These are phyloP conservation scores for Calophaca sinica DNA, from an alignment of 306 rosid genomes.

Conservation along the genomic window DNA sequence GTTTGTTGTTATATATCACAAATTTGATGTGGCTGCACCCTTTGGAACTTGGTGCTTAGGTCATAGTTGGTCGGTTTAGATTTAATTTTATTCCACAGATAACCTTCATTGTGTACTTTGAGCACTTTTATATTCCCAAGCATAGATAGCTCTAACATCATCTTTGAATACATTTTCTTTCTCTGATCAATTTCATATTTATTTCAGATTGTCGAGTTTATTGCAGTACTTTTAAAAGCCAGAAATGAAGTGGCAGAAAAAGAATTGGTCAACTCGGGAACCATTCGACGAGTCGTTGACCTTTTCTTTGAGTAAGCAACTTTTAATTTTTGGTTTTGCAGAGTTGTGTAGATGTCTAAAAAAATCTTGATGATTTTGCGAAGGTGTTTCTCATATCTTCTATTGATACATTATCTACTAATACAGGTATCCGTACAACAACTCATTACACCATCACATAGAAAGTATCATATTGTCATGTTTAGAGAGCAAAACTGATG, in stretches of 20 bases:
- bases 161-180: slow-evolving; percentile 16
- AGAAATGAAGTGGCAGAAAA: slow-evolving; percentile 83
- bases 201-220: slow-evolving; percentile 88
- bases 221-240: slow-evolving; percentile 83
- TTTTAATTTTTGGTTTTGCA: slow-evolving; percentile 24
- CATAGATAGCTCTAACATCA: slow-evolving; percentile 5
- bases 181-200: slow-evolving; percentile 32
- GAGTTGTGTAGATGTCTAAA: slow-evolving; percentile 16
- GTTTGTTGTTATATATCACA: slow-evolving; percentile 53
- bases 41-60: background rate
- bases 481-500: slow-evolving; percentile 85
- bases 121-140: slow-evolving; percentile 1
- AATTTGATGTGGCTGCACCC: slow-evolving; percentile 23
- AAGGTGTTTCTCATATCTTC: slow-evolving; percentile 23
- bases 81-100: slow-evolving; percentile 13
- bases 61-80: slow-evolving; percentile 21
- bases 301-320: slow-evolving; percentile 94
- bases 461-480: slow-evolving; percentile 82
- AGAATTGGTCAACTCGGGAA: slow-evolving; percentile 85
- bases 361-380: slow-evolving; percentile 29
- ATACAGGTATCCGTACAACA: slow-evolving; percentile 91
- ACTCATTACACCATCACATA: slow-evolving; percentile 83
- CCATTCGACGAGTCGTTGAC: slow-evolving; percentile 78
- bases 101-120: background rate
- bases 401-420: slow-evolving; percentile 18